Percentiles rank a stretch among this genome's conserved stretches.
phyloP scores from a whole-genome alignment of 78 protist genomes.

The Diacronema lutheri region DNA sequence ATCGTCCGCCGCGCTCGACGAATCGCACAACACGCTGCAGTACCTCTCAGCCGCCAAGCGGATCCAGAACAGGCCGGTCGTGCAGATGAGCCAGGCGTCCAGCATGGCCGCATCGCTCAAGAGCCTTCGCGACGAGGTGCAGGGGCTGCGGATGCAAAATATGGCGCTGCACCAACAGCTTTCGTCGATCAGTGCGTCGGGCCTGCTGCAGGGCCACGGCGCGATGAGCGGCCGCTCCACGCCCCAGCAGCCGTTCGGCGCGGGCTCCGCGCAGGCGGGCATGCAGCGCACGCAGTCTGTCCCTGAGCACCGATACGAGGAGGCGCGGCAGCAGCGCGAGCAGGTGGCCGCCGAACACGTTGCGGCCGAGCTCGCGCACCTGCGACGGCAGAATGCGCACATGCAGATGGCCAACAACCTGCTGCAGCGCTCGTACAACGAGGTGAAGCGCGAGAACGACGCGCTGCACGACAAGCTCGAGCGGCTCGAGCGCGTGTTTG shows the following conservation, averaged over 20 bases:
- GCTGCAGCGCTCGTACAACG: not conserved
- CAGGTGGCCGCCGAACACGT: not conserved
- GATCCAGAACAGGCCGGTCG: constrained; percentile 41
- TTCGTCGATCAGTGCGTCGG: not conserved
- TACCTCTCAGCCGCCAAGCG: constrained; percentile 45
- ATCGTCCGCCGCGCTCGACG: not conserved
- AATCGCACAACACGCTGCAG: constrained; percentile 41
- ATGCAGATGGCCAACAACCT: not conserved
- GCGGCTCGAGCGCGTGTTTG: not conserved
- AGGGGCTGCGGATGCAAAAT: not conserved
- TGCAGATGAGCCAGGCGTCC: not conserved
- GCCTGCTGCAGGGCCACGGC: not conserved
- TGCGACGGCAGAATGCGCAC: not conserved
- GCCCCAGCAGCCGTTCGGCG: not conserved
- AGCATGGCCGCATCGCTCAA: not conserved
- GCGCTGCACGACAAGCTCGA: not conserved
- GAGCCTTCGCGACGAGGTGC: not conserved
- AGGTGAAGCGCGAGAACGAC: not conserved
- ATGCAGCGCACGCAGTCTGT: not conserved
- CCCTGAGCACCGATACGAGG: not conserved
- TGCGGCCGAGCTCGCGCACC: not conserved
- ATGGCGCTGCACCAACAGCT: not conserved
- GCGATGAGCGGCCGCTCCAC: not conserved
- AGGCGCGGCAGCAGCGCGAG: not conserved
- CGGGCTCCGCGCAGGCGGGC: not conserved